Evolutionary conservation across 2,329 filamentous ascomycete genomes (phyloP), one percentile per base, ranked within the genome.

Genomic region (Myrmaecium sp.): DNA sequence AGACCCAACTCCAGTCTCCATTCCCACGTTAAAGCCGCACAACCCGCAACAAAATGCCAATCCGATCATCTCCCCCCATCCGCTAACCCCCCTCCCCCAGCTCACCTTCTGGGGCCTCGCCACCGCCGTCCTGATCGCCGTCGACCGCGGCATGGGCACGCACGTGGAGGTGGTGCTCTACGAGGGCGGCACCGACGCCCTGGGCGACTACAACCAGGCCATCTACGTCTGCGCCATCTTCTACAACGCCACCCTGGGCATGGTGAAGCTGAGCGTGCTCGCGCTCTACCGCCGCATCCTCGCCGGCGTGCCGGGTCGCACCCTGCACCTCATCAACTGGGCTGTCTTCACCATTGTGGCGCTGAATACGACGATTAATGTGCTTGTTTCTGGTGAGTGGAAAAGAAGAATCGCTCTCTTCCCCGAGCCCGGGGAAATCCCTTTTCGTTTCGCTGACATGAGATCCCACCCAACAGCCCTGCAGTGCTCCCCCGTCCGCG

Each of bases 191-290:
- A 15, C 34, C 18, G 28, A 38, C 27, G 44, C 34, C 13, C 34
- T 40, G 10, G 38, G 31, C 34, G 27, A 32, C 25, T 32, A 32
- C 22, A 21, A 6, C 57, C 17, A 59, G 56, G 44, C 53, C 57
- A 31, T 62, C 51, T 32, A 62, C 28, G 33, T 40, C 9, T 33
- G 30, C 19, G 34, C 51, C 8, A 61, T 54, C 39, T 64, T 63
- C 36, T 60, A 61, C 32, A 55, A 60, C 13, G 50, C 57, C 19
- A 49, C 44, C 17, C 43, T 61, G 3, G 57, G 57, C 12, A 60
- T 61, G 37, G 46, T 62, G 41, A 63, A 64, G 36, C 46, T 54
- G 15, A 62, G 58, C 2, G 54, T 59, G 3, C 46, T 62, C 12
- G 48, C 49, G 14, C 50, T 61, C 18, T 62, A 62, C 36, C 34